Percentiles rank a stretch among this genome's conserved stretches.
phyloP scores from a whole-genome alignment of 1,284 basidiomycete genomes.

The Leucoagaricus sp. region DNA sequence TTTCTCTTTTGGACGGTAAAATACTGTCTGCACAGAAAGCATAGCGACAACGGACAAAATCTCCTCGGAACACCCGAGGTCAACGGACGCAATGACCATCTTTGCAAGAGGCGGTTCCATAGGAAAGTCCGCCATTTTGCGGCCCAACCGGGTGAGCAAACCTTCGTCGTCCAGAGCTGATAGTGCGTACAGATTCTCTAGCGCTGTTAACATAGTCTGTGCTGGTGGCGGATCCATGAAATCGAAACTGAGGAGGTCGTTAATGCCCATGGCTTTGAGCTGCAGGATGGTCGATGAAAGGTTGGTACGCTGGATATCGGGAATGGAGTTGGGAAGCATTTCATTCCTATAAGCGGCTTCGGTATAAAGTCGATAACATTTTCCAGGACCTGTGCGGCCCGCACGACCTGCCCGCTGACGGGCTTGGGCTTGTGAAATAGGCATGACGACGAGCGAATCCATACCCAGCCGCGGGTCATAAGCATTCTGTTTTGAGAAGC shows the following conservation, averaged over 20 bases:
- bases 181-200: constrained; percentile 93
- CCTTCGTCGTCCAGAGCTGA: constrained; percentile 98
- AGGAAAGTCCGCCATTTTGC: constrained; percentile 99
- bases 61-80: constrained; percentile 96
- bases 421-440: constrained; percentile 98
- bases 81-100: constrained; percentile 98
- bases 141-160: constrained; percentile 87
- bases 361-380: constrained; percentile 97
- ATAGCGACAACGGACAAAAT: constrained; percentile 97
- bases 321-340: constrained; percentile 97
- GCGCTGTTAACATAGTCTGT: constrained; percentile 92
- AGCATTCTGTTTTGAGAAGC: constrained; percentile 98
- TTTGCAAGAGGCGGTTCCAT: constrained; percentile 97
- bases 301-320: constrained; percentile 97
- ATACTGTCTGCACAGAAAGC: constrained; percentile 95
- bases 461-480: constrained; percentile 97
- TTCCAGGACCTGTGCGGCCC: constrained; percentile 96
- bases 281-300: constrained; percentile 91
- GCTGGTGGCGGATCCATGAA: constrained; percentile 99
- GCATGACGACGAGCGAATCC: constrained; percentile 99
- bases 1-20: constrained; percentile 98
- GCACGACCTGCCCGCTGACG: constrained; percentile 95
- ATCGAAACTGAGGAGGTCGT: constrained; percentile 96
- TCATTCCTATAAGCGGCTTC: constrained; percentile 98
- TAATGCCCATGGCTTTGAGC: constrained; percentile 99